phyloP scores from a whole-genome alignment of 495 filamentous ascomycete species.

The Cercophora samala region DNA sequence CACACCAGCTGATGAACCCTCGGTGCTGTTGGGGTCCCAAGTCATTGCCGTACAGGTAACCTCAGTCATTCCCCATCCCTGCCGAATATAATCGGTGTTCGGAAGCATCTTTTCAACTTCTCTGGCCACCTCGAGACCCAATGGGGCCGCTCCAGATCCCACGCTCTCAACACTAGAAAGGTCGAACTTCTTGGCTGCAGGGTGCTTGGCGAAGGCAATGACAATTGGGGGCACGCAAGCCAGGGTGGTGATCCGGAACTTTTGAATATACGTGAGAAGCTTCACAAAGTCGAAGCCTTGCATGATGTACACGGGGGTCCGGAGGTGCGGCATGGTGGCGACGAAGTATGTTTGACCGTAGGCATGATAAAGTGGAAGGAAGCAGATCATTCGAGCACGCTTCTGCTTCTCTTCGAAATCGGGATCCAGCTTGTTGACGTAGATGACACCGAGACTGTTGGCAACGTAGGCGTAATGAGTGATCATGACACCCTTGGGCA shows the following conservation, averaged over 20 bases:
- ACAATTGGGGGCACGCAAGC: constrained; percentile 65
- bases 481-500: constrained; percentile 81
- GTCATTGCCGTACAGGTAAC: constrained; percentile 61
- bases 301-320: constrained; percentile 65
- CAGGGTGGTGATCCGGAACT: constrained; percentile 62
- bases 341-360: constrained; percentile 52
- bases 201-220: constrained; percentile 69
- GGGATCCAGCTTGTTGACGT: constrained; percentile 45
- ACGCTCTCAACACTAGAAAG: constrained; percentile 59
- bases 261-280: constrained; percentile 66
- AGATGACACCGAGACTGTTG: constrained; percentile 57
- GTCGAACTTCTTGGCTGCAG: constrained; percentile 62
- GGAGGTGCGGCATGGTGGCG: constrained; percentile 35
- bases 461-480: constrained; percentile 69
- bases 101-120: constrained; percentile 59
- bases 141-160: constrained; percentile 60
- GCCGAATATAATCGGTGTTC: constrained; percentile 54
- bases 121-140: constrained; percentile 58
- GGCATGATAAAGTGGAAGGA: constrained; percentile 75
- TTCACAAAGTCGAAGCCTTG: constrained; percentile 66
- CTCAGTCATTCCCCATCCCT: constrained; percentile 88
- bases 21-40: constrained; percentile 52
- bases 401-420: constrained; percentile 37
- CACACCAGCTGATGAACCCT: constrained; percentile 45
- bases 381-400: constrained; percentile 40